A percentile compares a stretch with the other conserved stretches of the same genome.
Evolutionary conservation across 208 protist species (phyloP).

Genomic region (Borovskyia barvae): DNA sequence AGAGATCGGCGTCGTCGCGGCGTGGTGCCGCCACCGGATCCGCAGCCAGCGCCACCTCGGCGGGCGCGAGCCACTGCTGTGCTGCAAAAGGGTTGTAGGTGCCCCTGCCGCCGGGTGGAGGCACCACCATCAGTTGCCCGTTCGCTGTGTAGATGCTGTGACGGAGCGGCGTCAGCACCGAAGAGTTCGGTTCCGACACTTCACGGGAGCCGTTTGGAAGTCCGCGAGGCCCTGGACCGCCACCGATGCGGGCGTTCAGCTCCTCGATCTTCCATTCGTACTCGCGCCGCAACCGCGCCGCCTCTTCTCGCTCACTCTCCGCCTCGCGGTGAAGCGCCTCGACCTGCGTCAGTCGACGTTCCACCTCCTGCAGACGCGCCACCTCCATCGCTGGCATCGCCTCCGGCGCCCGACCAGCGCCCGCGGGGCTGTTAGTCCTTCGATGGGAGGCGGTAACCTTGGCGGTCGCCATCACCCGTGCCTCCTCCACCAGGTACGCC

Average conservation of each 20-base stretch:
- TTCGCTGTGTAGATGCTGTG: constrained; percentile 9
- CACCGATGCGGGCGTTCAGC: constrained; percentile 18
- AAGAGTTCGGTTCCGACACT: constrained; percentile 32
- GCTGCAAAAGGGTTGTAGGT: constrained; percentile 2
- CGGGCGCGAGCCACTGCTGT: background rate
- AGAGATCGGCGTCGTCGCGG: constrained; percentile 45
- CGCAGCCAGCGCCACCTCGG: constrained; percentile 17
- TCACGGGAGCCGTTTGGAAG: constrained; percentile 15
- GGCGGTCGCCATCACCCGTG: constrained; percentile 35
- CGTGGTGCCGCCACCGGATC: constrained; percentile 18
- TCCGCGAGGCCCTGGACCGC: background rate
- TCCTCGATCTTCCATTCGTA: constrained; percentile 54
- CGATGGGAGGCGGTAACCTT: constrained; percentile 4
- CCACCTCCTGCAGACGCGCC: constrained; percentile 63
- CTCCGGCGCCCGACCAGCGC: constrained; percentile 13
- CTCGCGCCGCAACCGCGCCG: constrained; percentile 52
- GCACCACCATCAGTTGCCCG: constrained; percentile 24
- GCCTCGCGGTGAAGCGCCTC: constrained; percentile 70
- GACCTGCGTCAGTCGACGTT: constrained; percentile 57
- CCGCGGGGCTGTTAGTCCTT: constrained; percentile 18
- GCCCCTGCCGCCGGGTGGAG: constrained; percentile 15
- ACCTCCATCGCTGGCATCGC: constrained; percentile 35
- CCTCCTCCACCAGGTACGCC: constrained; percentile 74
- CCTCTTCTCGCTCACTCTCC: constrained; percentile 56
- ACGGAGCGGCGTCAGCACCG: constrained; percentile 7